phyloP scores from a whole-genome alignment of 352 stramenopile species.

The Pythium rishiriense region DNA sequence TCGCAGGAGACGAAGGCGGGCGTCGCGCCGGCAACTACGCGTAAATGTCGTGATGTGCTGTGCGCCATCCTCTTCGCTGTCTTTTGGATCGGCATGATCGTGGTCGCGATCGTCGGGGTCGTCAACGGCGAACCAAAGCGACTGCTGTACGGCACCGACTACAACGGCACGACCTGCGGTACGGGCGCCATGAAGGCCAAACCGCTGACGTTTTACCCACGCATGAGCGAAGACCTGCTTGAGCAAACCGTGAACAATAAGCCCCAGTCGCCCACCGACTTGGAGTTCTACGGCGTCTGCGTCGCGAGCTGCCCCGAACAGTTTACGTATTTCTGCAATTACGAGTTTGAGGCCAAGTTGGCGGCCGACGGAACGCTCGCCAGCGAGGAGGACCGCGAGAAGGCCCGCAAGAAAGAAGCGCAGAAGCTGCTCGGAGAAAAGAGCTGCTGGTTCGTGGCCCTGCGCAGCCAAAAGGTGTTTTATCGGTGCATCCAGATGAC shows the following conservation, averaged over 20 bases:
- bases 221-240: conserved; percentile 78
- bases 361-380: conserved; percentile 44
- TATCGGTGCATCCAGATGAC: conserved; percentile 82
- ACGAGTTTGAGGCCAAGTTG: conserved; percentile 60
- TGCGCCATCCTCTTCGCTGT: conserved; percentile 78
- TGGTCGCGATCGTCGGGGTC: conserved; percentile 63
- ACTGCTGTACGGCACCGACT: conserved; percentile 79
- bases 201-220: conserved; percentile 73
- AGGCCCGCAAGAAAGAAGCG: conserved; percentile 46
- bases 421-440: conserved; percentile 36
- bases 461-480: conserved; percentile 64
- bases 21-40: conserved; percentile 52
- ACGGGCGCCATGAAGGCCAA: conserved; percentile 36
- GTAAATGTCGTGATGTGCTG: conserved; percentile 64
- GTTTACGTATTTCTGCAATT: conserved; percentile 66
- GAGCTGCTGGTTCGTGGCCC: conserved; percentile 68
- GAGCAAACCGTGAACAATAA: conserved; percentile 50
- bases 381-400: conserved; percentile 43
- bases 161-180: conserved; percentile 74
- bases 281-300: conserved; percentile 78
- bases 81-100: conserved; percentile 81
- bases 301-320: conserved; percentile 54
- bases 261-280: conserved; percentile 43
- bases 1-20: conserved; percentile 31
- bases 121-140: conserved; percentile 68